Base-by-base conservation (phyloP, 805 yeast genomes). In the Barnettozyma pratensis region DNA sequence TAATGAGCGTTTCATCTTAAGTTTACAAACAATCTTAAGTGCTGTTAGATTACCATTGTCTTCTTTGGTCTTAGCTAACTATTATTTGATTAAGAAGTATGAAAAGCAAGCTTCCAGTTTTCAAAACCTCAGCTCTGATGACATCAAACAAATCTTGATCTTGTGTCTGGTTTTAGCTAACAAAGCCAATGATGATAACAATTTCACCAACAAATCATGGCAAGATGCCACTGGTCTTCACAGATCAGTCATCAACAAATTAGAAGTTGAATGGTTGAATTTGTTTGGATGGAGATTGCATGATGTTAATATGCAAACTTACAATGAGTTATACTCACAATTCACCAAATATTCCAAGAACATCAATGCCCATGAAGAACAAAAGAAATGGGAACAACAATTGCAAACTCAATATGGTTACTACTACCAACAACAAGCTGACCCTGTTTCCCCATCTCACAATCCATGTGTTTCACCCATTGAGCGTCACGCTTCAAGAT, bases 161-260 rank as follows among this genome's bases (percentile, higher is more conserved):
- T 74, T 85, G 25, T 76, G 95, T 3, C 74, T 92, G 40, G 79
- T 92, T 36, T 72, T 92, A 52, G 96, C 97, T 42, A 92, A 92
- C 72, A 92, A 92, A 70, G 88, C 89, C 66, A 89, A 91, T 64
- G 98, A 92, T 68, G 99, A 92, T 70, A 90, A 92, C 69, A 92
- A 97, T 30, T 92, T 92, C 64, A 89, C 96, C 52, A 92, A 92
- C 70, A 83, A 82, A 61, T 88, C 97, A 7, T 92, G 99, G 99
- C 79, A 89, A 39, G 90, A 89, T 53, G 98, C 97, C n/a, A 87
- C 97, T 5, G 95, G 95, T 19, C 75, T 92, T 53, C 67, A 79
- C 6, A 73, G 87, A 42, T 61, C 61, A 3, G 67, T 75, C 35
- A 74, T 92, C 53, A 89, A 91, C 60, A 59, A 63, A 14, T 69